phyloP scores from a whole-genome alignment of 2,329 filamentous ascomycete genomes.

The Claviceps sp. region DNA sequence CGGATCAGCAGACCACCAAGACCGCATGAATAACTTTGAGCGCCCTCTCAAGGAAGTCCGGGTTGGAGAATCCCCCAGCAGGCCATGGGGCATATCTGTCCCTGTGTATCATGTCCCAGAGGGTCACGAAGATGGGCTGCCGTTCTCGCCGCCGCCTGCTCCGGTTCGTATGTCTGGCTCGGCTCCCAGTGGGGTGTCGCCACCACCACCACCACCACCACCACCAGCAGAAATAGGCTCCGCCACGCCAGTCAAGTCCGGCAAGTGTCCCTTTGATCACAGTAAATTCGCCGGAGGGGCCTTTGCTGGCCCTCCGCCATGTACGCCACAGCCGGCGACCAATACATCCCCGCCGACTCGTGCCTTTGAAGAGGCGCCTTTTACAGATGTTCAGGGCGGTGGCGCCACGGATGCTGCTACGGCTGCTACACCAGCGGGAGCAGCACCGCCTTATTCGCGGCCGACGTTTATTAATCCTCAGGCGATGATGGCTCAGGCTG shows the following conservation, averaged over 20 bases:
- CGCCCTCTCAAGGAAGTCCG: conserved; percentile 75
- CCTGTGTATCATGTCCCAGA: conserved; percentile 39
- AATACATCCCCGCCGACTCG: conserved; percentile 6
- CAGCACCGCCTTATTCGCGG: conserved; percentile 15
- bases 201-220: conserved; percentile 7
- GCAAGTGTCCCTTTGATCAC: conserved; percentile 48
- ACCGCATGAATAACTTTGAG: conserved; percentile 65
- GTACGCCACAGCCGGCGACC: conserved; percentile 7
- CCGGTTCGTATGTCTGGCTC: conserved; percentile 37
- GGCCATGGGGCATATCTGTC: conserved; percentile 84
- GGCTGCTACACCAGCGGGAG: neutral
- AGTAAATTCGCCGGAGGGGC: conserved; percentile 25
- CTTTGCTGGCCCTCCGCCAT: conserved; percentile 15
- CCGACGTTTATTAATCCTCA: conserved; percentile 40
- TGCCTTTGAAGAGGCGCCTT: conserved; percentile 9
- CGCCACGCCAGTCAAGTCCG: conserved; percentile 8
- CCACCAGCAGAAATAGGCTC: too few species aligned
- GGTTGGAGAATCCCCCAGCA: conserved; percentile 85
- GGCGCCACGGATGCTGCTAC: neutral
- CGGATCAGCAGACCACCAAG: conserved; percentile 27
- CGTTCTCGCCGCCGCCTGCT: conserved; percentile 43
- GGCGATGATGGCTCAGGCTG: conserved; percentile 20
- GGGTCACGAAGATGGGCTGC: conserved; percentile 25
- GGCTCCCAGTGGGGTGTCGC: conserved; percentile 11
- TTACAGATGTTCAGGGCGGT: conserved; percentile 6